Evolutionary conservation across 2,329 filamentous ascomycete species (phyloP).

Genomic region (Fusarium longipes): DNA sequence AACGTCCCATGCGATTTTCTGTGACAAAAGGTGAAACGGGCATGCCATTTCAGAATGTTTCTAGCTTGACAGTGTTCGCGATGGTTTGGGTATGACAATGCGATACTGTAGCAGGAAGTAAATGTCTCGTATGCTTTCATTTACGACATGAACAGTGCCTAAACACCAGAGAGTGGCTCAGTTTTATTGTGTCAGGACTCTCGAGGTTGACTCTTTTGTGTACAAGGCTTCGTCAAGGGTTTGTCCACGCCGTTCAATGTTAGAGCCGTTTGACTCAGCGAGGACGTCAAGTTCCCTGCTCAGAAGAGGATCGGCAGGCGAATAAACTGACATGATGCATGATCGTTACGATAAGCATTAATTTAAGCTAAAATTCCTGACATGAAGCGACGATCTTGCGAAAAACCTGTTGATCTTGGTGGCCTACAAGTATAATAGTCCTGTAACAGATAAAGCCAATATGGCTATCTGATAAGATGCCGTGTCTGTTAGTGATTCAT

Average conservation of each 20-base stretch:
- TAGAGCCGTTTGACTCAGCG: conserved; percentile 10
- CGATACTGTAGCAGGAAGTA: conserved; percentile 3
- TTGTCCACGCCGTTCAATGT: not conserved
- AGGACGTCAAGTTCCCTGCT: conserved; percentile 5
- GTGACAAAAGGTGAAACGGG: too few species aligned
- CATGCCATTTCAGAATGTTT: too few species aligned
- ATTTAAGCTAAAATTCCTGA: conserved; percentile 1
- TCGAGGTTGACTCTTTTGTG: not conserved
- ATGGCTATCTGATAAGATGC: fast-evolving
- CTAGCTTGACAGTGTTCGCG: too few species aligned
- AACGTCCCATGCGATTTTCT: too few species aligned
- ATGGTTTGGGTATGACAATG: too few species aligned
- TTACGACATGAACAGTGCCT: conserved; percentile 9
- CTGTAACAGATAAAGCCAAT: not conserved
- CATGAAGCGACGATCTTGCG: not conserved
- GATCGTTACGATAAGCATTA: not conserved
- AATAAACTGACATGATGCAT: fast-evolving
- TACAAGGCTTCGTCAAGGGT: conserved; percentile 21
- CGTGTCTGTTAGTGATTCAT: not conserved
- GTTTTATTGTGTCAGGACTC: fast-evolving
- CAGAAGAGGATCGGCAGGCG: not conserved
- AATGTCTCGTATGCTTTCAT: conserved; percentile 11
- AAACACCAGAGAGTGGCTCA: not conserved
- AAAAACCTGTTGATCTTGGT: not conserved
- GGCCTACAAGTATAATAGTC: fast-evolving